Evolutionary conservation across 495 filamentous ascomycete species (phyloP).

Genomic region (Usnea hakonensis): DNA sequence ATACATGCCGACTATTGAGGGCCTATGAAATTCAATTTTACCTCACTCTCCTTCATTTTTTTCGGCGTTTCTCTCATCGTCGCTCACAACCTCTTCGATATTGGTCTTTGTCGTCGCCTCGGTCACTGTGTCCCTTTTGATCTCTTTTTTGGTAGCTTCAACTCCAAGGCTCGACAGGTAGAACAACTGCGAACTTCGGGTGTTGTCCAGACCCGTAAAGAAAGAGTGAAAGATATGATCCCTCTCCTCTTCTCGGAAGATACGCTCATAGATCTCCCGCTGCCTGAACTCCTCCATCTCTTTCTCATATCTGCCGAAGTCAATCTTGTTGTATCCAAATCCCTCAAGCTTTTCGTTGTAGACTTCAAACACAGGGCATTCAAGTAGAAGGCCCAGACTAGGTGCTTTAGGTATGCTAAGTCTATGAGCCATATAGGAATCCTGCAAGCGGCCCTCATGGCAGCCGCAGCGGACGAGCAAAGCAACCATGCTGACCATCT

Average conservation of each 20-base stretch:
- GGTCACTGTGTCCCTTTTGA: background rate
- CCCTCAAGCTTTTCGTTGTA: constrained; percentile 63
- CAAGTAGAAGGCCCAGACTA: constrained; percentile 76
- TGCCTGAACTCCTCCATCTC: constrained; percentile 87
- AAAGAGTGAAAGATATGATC: constrained; percentile 42
- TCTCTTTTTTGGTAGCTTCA: constrained; percentile 13
- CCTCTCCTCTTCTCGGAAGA: constrained; percentile 82
- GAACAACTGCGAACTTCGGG: constrained; percentile 15
- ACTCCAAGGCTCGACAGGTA: constrained; percentile 21
- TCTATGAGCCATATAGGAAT: constrained; percentile 57
- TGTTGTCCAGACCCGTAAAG: constrained; percentile 20
- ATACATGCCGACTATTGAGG: background rate
- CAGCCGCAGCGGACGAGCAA: constrained; percentile 76
- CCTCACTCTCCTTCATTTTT: background rate
- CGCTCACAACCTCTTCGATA: constrained; percentile 7
- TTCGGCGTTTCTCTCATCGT: constrained; percentile 14
- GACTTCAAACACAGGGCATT: constrained; percentile 77
- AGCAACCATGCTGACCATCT: constrained; percentile 92
- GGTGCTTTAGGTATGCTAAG: constrained; percentile 91
- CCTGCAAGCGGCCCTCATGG: constrained; percentile 53
- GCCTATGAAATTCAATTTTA: background rate
- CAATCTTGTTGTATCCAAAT: constrained; percentile 56
- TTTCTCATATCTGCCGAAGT: constrained; percentile 67
- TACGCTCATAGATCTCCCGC: constrained; percentile 81
- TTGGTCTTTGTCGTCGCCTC: background rate